A percentile compares a stretch with the other conserved stretches of the same genome.
Evolutionary conservation across 257 asterid species (phyloP).

Genomic region (Solanum gandarillasii): DNA sequence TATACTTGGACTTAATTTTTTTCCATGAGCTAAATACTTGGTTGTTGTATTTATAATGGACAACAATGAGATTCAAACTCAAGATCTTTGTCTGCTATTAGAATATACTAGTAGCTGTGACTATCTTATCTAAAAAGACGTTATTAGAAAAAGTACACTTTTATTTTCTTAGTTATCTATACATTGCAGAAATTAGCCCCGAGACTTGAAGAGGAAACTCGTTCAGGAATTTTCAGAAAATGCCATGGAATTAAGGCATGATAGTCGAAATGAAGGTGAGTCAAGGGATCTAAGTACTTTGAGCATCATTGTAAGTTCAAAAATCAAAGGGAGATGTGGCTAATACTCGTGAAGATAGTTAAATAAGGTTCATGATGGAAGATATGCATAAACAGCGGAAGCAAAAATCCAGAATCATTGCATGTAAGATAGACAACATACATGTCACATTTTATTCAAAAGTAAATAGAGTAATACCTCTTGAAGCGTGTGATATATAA

Average conservation of each 20-base stretch:
- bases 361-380: constrained; percentile 13
- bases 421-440: background rate
- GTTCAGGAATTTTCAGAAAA: background rate
- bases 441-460: background rate
- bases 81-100: background rate
- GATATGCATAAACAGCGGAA: background rate
- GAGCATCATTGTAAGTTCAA: too few species aligned
- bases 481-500: background rate
- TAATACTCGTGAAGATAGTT: background rate
- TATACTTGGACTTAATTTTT: background rate
- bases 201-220: background rate
- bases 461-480: background rate
- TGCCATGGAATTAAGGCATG: constrained; percentile 2
- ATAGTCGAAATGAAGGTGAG: background rate
- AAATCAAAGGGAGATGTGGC: background rate
- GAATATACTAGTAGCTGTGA: background rate
- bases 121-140: background rate
- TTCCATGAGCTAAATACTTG: background rate
- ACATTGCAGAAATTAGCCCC: background rate
- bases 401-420: background rate
- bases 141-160: background rate
- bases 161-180: background rate
- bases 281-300: background rate
- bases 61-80: background rate
- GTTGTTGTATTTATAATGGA: background rate